phyloP scores from a whole-genome alignment of 257 asterid genomes.

The Buddleja alternifolia region DNA sequence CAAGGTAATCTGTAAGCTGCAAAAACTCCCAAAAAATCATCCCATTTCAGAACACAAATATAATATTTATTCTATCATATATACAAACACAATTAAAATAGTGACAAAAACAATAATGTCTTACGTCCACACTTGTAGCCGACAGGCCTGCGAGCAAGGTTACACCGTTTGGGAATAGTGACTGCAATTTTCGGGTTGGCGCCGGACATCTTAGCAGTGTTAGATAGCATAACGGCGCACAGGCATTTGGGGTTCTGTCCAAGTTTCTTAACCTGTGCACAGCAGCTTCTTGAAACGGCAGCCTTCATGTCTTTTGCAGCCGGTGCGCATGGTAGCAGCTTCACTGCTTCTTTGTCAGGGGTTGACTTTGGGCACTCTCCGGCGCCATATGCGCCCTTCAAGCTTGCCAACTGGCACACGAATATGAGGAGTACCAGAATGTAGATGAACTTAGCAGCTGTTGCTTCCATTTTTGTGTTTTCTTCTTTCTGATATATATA shows the following conservation, averaged over 20 bases:
- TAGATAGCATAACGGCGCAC: slow-evolving; percentile 44
- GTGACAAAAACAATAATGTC: not conserved
- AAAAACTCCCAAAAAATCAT: no score
- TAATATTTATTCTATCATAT: no score
- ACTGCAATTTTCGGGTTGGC: slow-evolving; percentile 36
- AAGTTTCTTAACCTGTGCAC: slow-evolving; percentile 38
- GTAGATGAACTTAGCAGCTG: no score
- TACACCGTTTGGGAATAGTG: slow-evolving; percentile 46
- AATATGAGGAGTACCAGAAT: no score
- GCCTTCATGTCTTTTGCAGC: slow-evolving; percentile 38
- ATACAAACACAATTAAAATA: no score
- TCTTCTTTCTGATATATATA: no score
- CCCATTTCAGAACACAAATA: no score
- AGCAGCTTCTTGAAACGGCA: slow-evolving; percentile 41
- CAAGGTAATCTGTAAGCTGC: no score
- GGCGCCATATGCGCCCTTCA: no score
- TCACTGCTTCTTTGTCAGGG: slow-evolving; percentile 45
- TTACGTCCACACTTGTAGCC: slow-evolving; percentile 50
- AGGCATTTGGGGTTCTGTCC: slow-evolving; percentile 51
- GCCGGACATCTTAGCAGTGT: slow-evolving; percentile 38
- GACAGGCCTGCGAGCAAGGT: slow-evolving; percentile 34
- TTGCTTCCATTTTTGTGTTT: no score
- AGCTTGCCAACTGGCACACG: no score
- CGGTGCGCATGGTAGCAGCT: slow-evolving; percentile 40
- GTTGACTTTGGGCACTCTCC: no score